Base-by-base conservation (phyloP, 148 eudicot species). In the Dianthus caryophyllus region DNA sequence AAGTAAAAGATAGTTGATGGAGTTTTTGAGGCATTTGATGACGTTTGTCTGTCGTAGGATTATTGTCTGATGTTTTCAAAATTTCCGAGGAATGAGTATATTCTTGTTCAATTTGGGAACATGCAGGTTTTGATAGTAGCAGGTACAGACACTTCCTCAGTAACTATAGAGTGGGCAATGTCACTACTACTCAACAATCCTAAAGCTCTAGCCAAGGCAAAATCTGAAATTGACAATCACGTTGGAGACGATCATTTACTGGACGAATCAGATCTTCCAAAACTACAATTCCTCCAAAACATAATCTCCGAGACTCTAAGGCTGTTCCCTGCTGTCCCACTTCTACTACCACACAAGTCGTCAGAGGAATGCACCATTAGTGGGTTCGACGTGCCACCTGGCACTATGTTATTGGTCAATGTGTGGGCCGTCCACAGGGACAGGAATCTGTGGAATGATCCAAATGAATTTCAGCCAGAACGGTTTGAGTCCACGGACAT, bases 141-240 rank as follows among this genome's bases (percentile, higher is more conserved):
- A 0, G 75, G 79, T 39, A 65, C 79, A 24, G 79, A 66, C 49
- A 76, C 79, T 18, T 49, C 79, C 20, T 51, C 75, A 51, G 33
- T 48, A 27, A 59, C 75, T 0, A 46, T 76, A 70, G 79, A 71
- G 57, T 76, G 79, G 79, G 75, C 79, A 60, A 59, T 76, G 75
- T 65, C 79, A 12, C 61, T 64, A 1, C 47, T 76, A n/a, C 70
- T 70, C 22, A 76, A 70, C 39, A 14, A 70, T 59, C 79, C 79
- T 21, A 24, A 65, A 14, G 56, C 30, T 22, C 5, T 76, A 11
- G 61, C 66, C 26, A 76, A 70, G 64, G 56, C 69, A 4, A 58
- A 76, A 57, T 58, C 67, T 22, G 79, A 76, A 70, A 41, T 76
- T 15, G 79, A 65, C 50, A 65, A 2, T 41, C 67, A 65, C 48